Evolutionary conservation across 345 rosid species (phyloP), one percentile per base, ranked within the genome.

Genomic region (Lagerstroemia speciosa): DNA sequence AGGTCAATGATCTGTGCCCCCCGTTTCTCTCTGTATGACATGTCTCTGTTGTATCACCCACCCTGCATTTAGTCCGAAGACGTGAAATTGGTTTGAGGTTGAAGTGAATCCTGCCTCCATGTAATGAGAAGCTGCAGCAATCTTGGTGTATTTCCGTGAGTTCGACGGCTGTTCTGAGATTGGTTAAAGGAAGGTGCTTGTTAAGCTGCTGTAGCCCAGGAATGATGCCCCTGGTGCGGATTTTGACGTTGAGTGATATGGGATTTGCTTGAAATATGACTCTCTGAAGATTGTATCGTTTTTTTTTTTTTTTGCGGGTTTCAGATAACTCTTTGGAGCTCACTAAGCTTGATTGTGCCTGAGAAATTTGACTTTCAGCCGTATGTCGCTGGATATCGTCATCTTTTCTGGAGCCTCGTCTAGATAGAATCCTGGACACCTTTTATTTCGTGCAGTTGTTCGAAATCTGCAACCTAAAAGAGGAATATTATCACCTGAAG

Each of bases 1-100:
- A 94, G 96, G 98, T 93, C 65, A 1, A 65, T 66, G 24, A 36
- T 63, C 32, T 68, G 46, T 73, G 43, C 62, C 74, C 62, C 74
- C 46, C 10, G 5, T 67, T 24, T 53, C 60, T 53, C 24, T n/a
- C 11, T 24, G 58, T n/a, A 14, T 9, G 15, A 16, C 46, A 41
- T 53, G 60, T 53, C 24, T n/a, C 60, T 53, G 55, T 48, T 5
- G 60, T n/a, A 53, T 53, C 29, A 8, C 46, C 16, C 29, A 8
- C 46, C 16, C 30, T 8, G 60, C 60, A 53, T 22, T 53, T 9
- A 24, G 60, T n/a, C 15, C 11, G 60, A 24, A 53, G 29, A n/a
- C 3, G 15, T 1, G 60, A 24, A 24, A 53, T n/a, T 8, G n/a
- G 60, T 6, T 48, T 16, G 55, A 48, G 55, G 24, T 20, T 20